Conservation (phyloP, 768 basidiomycete species). For the Lenzites betulinus region DNA sequence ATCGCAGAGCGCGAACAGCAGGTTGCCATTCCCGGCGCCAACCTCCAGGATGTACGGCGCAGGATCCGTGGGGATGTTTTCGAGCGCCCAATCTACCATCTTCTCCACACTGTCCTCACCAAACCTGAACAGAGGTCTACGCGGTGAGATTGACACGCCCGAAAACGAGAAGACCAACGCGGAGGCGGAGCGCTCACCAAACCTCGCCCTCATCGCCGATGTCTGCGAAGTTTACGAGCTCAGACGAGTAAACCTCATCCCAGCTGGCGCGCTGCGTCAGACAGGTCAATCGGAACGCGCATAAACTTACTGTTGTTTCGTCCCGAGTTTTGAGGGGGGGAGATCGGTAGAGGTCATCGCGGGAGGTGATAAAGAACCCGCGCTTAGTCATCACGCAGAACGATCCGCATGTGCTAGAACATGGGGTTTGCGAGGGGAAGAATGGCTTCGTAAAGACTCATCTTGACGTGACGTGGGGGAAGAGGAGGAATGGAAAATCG, state of each 20-base stretch:
- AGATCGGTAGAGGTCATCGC: constrained; percentile 43
- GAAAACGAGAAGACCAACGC: neutral
- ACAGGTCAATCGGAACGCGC: too few species aligned
- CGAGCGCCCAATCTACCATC: constrained; percentile 74
- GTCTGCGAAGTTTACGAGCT: constrained; percentile 72
- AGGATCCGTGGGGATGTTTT: constrained; percentile 53
- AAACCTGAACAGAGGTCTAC: constrained; percentile 56
- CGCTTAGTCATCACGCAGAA: constrained; percentile 31
- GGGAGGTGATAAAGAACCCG: constrained; percentile 13
- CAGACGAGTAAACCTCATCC: constrained; percentile 74
- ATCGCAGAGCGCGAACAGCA: constrained; percentile 70
- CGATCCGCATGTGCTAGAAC: neutral
- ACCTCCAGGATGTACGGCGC: constrained; percentile 63
- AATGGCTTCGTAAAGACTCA: neutral
- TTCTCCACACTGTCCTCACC: constrained; percentile 74
- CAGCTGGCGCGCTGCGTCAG: constrained; percentile 48
- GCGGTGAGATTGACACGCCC: neutral
- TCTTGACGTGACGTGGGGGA: too few species aligned
- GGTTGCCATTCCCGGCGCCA: constrained; percentile 78
- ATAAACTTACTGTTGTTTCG: constrained; percentile 68
- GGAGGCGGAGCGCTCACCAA: constrained; percentile 56
- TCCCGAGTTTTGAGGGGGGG: constrained; percentile 74
- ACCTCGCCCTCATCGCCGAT: constrained; percentile 84
- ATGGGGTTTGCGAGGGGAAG: neutral
- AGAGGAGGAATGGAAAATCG: too few species aligned